These are phyloP conservation scores for Aspergillus sp. DNA, from an alignment of 2,329 filamentous ascomycete species.

Conservation along the genomic window DNA sequence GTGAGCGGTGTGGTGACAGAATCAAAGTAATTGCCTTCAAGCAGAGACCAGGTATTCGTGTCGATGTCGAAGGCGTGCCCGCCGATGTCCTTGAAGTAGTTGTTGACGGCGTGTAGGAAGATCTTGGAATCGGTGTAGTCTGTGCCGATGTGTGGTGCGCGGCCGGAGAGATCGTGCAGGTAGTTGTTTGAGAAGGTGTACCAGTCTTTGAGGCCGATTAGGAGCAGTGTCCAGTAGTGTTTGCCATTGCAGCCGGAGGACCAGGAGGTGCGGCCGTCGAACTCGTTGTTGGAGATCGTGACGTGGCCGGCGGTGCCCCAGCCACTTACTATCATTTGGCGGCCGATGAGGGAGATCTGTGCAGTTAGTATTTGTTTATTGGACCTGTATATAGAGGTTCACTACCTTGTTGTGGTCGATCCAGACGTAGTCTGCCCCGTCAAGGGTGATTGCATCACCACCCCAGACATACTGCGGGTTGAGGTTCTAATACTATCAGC, in stretches of 20 bases:
- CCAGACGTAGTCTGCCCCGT: conserved; percentile 46
- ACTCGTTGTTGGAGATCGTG: conserved; percentile 60
- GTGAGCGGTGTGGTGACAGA: too few species aligned
- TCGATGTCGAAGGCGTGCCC: conserved; percentile 58
- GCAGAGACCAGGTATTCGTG: too few species aligned
- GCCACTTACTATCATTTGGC: conserved; percentile 62
- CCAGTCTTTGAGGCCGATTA: conserved; percentile 56
- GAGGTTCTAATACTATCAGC: conserved; percentile 39
- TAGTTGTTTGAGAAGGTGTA: conserved; percentile 63
- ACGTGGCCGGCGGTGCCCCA: conserved; percentile 54
- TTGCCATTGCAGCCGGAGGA: conserved; percentile 59
- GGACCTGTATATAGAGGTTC: too few species aligned
- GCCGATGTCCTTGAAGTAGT: conserved; percentile 58
- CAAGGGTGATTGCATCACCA: conserved; percentile 58
- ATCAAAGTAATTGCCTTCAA: too few species aligned
- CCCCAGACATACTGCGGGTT: conserved; percentile 62
- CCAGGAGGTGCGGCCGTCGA: conserved; percentile 55
- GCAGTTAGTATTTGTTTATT: conserved; percentile 22
- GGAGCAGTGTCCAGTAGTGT: conserved; percentile 62
- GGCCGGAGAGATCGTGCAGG: conserved; percentile 59
- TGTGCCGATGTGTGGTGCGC: conserved; percentile 56
- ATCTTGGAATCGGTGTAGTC: conserved; percentile 39
- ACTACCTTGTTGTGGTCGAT: conserved; percentile 44
- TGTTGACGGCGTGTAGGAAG: conserved; percentile 60
- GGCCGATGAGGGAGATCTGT: conserved; percentile 58